Conservation (phyloP, 495 filamentous ascomycete species). For the Corynascus novoguineensis region DNA sequence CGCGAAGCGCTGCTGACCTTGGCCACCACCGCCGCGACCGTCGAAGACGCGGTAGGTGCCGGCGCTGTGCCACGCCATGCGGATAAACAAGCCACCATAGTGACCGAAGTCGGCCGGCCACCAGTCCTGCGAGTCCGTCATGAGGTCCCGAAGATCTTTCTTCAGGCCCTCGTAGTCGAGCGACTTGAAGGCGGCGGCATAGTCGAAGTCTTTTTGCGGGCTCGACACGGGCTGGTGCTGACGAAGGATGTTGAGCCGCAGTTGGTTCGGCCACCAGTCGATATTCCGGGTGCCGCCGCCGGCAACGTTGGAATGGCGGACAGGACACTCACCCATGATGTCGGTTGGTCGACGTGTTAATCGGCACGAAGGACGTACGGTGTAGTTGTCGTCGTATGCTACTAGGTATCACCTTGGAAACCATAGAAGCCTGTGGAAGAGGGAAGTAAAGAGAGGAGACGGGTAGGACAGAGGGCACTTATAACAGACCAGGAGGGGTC, state of each 20-base stretch:
- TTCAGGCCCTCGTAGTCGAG: conserved; percentile 66
- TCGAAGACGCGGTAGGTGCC: conserved; percentile 69
- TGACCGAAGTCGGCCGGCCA: conserved; percentile 75
- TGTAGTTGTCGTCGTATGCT: background rate
- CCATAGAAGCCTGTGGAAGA: background rate
- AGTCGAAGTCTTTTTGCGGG: conserved; percentile 60
- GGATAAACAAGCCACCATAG: conserved; percentile 70
- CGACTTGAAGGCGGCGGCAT: conserved; percentile 61
- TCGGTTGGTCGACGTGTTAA: background rate
- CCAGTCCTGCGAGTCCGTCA: conserved; percentile 71
- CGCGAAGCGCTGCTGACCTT: conserved; percentile 68
- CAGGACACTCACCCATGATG: conserved; percentile 45
- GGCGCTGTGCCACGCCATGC: conserved; percentile 72
- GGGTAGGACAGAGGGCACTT: background rate
- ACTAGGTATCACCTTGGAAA: too few relatives aligned
- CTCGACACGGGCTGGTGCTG: conserved; percentile 59
- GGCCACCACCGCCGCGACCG: conserved; percentile 64
- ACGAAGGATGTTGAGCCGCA: conserved; percentile 64
- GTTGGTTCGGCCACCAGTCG: conserved; percentile 65
- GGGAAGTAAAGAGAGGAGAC: background rate
- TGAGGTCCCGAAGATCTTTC: conserved; percentile 59
- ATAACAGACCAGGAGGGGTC: background rate
- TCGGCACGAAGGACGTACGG: background rate
- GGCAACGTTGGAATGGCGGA: conserved; percentile 48
- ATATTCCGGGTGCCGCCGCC: conserved; percentile 56